Evolutionary conservation across 2,329 filamentous ascomycete genomes (phyloP), one percentile per base, ranked within the genome.

Genomic region (Nannizziopsis arthrosporioides): DNA sequence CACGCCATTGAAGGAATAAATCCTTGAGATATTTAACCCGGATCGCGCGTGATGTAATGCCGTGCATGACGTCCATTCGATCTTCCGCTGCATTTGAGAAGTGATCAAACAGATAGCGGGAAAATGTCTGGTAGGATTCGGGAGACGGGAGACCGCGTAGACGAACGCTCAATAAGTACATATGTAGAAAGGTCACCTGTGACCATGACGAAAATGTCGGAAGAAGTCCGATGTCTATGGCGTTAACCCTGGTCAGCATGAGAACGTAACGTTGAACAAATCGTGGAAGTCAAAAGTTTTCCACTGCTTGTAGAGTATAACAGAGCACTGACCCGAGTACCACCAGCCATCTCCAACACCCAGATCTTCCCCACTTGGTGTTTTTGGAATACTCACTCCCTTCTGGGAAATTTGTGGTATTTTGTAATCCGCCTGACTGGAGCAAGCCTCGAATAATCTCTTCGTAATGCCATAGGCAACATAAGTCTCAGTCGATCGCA

Each of bases 131-230:
- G 56, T 84, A 81, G 56, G 77, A 73, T 17, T 82, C 76, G 47
- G 74, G 71, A 17, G 85, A 61, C 12, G 65, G 81, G 57, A 95
- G 78, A 65, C 81, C 82, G 55, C 92, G 84, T 57, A 95, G 72
- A 49, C 89, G 84, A 41, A 85, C 84, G 48, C 85, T 84, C 51
- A 96, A 68, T 50, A 95, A 77, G 73, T 94, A 96, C 76, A 98
- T 84, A 72, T 98, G 90, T 50, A 98, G 76, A 75, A 94, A 94
- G 32, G 89, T 92, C 39, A 96, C 82, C 67, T 96, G 89, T 15
- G 88, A 85, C 92, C 92, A 98, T 49, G 85, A 90, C 62, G 82
- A 89, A 67, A 98, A 98, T 0, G 88, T 96, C 0, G 88, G 85
- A 30, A 77, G 74, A 14, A 98, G 78, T 19, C 78, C 78, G 54